These are phyloP conservation scores for Claviceps sp. DNA, from an alignment of 2,329 filamentous ascomycete genomes.

Conservation along the genomic window DNA sequence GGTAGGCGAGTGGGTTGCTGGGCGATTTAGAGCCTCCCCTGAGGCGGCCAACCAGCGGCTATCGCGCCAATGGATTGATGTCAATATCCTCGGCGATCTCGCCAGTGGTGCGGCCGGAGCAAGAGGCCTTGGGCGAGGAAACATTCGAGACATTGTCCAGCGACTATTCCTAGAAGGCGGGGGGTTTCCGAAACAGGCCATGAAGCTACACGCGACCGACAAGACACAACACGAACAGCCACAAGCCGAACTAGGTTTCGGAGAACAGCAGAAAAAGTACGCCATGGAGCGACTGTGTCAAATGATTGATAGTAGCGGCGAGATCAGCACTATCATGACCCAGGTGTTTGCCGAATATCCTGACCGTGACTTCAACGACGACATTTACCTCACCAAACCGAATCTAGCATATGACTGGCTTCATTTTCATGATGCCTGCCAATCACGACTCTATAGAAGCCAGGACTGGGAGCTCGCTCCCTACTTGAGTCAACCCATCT, in stretches of 20 bases:
- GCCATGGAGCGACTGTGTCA: constrained; percentile 59
- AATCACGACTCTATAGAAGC: constrained; percentile 61
- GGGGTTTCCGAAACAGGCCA: constrained; percentile 53
- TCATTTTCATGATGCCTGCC: constrained; percentile 78
- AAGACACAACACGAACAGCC: constrained; percentile 40
- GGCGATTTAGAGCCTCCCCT: constrained; percentile 44
- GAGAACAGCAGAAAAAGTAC: constrained; percentile 58
- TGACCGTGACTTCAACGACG: constrained; percentile 80
- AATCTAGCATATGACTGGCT: constrained; percentile 86
- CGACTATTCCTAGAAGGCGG: constrained; percentile 71
- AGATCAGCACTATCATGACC: constrained; percentile 63
- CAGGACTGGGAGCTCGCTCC: constrained; percentile 89
- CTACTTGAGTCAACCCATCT: constrained; percentile 73
- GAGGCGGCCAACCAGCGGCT: constrained; percentile 32
- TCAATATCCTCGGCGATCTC: constrained; percentile 54
- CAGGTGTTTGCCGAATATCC: constrained; percentile 84
- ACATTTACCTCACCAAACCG: constrained; percentile 80
- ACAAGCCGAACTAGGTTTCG: constrained; percentile 51
- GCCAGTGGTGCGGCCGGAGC: constrained; percentile 58
- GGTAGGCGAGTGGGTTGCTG: constrained; percentile 74
- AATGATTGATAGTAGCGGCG: constrained; percentile 68
- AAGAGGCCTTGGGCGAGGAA: constrained; percentile 58
- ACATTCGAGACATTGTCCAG: constrained; percentile 59
- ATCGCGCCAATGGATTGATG: constrained; percentile 65
- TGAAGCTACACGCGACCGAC: constrained; percentile 27